These are phyloP conservation scores for Trichosporon sp. DNA, from an alignment of 1,284 basidiomycete species.

Conservation along the genomic window DNA sequence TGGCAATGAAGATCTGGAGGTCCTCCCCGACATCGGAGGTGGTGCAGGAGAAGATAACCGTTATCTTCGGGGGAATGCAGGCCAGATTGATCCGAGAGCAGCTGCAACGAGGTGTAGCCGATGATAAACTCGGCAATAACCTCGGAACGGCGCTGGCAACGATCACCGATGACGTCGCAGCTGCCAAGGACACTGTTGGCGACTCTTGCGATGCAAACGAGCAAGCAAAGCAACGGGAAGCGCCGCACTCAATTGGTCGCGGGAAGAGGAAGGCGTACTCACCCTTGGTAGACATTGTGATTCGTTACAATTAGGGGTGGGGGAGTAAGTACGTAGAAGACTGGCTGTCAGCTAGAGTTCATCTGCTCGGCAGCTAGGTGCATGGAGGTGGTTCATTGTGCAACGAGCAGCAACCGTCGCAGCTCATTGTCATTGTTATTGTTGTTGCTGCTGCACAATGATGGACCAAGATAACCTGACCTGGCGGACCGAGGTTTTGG, in stretches of 20 bases:
- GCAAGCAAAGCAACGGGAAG: not conserved
- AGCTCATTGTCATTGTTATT: not conserved
- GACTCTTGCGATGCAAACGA: not conserved
- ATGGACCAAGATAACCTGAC: not conserved
- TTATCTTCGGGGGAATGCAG: conserved; percentile 3
- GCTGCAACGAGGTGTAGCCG: not conserved
- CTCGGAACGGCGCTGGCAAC: not conserved
- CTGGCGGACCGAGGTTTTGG: not conserved
- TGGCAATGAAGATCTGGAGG: too few relatives aligned
- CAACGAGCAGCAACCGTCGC: not conserved
- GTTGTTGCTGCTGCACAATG: not conserved
- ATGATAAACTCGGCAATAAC: not conserved
- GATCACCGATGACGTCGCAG: not conserved
- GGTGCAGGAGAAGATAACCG: not conserved
- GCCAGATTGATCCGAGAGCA: conserved; percentile 10
- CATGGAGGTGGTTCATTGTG: not conserved
- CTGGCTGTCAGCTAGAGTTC: not conserved
- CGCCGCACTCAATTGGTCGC: not conserved
- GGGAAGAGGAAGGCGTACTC: conserved; percentile 18
- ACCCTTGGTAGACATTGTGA: conserved; percentile 48
- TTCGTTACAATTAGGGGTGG: conserved; percentile 5
- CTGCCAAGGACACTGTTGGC: not conserved
- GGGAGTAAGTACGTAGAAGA: conserved; percentile 8
- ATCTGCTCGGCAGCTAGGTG: not conserved
- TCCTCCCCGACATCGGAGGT: not conserved